Base-by-base conservation (phyloP, 163 green algal species). In the Chlorella variabilis region DNA sequence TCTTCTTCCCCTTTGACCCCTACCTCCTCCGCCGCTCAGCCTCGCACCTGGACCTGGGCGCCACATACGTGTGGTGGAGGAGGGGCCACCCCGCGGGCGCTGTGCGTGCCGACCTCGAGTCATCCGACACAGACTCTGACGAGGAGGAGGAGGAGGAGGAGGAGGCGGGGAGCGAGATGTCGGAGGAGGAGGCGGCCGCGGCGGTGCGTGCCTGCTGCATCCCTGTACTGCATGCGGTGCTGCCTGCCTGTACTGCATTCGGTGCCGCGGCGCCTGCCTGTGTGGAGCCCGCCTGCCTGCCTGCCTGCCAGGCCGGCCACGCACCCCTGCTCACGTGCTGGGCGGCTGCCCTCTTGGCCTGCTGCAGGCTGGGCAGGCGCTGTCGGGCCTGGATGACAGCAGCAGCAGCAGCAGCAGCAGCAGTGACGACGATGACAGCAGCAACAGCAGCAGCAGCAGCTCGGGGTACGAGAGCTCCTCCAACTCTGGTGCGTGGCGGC, bases 1-100 rank as follows among this genome's bases (percentile, higher is more conserved):
- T 96, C 85, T 98, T 98, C 81, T 98, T 98, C 78, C 95, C 95
- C 6, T 98, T 98, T 78, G 95, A 98, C 78, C 95, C 95, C 11
- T 98, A 97, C 89, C 91, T 98, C 25, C 91, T 98, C 33, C 81
- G 81, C 25, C 90, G 92, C 68, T 97, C 93, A 25, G 90, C 89
- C 0, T 34, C 67, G 5, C 76, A 78, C 59, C 82, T 97, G 58
- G 31, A 91, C 17, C 89, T 97, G 13, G 75, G 71, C 15, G n/a
- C 33, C 39, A 77, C 80, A 4, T 89, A 84, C 25, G 63, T 87
- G 41, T 41, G 33, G 29, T 89, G 85, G 85, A 63, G 69, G 42
- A 61, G 79, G 49, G 84, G 84, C 13, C 84, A 87, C 70, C 77
- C 83, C 25, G 58, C 83, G n/a, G 83, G 78, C 36, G 78, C 78